Conservation (phyloP, 148 eudicot genomes). For the Gaultheria prostrata region DNA sequence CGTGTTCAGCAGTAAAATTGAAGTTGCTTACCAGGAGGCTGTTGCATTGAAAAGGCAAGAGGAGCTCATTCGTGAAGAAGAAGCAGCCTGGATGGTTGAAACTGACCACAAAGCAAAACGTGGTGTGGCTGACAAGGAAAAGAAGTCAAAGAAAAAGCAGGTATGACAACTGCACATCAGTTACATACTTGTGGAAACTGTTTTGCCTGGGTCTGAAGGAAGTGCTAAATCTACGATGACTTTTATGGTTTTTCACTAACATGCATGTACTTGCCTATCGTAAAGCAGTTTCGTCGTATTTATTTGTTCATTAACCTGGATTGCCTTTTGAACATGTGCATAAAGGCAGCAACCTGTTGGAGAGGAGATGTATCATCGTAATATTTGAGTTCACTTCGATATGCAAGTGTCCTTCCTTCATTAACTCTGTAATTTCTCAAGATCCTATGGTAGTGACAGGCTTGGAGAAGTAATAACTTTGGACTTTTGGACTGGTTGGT, state of each 20-base stretch:
- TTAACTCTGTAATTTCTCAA: neutral
- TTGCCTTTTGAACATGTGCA: neutral
- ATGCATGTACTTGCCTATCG: neutral
- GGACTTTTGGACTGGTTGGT: too few species aligned
- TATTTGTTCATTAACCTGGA: neutral
- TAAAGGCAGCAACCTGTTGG: neutral
- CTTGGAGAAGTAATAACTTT: too few species aligned
- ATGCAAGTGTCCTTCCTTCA: neutral
- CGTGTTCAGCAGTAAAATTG: slow-evolving; percentile 74
- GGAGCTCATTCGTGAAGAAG: slow-evolving; percentile 98
- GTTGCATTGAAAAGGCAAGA: slow-evolving; percentile 97
- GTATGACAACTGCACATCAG: slow-evolving; percentile 32
- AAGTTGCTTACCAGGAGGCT: slow-evolving; percentile 94
- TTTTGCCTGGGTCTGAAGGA: neutral
- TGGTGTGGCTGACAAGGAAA: slow-evolving; percentile 67
- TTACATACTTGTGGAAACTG: neutral
- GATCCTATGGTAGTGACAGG: neutral
- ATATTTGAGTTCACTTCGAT: neutral
- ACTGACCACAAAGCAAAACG: slow-evolving; percentile 86
- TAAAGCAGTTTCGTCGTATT: neutral
- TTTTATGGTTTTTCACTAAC: neutral
- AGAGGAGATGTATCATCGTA: neutral
- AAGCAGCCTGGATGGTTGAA: slow-evolving; percentile 83
- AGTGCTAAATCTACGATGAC: neutral
- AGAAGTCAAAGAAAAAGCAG: slow-evolving; percentile 93